Evolutionary conservation across 169 alveolate species (phyloP).

Genomic region (Pseudocohnilembus persalinus): DNA sequence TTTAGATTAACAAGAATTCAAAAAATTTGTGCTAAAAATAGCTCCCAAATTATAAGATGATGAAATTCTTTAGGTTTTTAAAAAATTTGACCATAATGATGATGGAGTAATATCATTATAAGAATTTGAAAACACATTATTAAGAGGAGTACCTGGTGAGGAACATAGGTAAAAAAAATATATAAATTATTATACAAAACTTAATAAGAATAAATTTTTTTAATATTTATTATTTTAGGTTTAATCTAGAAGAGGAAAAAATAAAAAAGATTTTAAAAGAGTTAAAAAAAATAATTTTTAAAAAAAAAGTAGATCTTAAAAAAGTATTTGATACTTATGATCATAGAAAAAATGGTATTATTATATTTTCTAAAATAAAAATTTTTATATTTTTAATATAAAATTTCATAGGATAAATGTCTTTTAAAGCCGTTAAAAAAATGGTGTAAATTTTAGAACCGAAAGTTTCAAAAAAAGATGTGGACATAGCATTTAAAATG

Average conservation of each 20-base stretch:
- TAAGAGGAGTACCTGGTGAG: neutral
- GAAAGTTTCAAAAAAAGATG: neutral
- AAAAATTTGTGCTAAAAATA: neutral
- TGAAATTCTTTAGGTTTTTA: conserved; percentile 1
- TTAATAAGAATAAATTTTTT: neutral
- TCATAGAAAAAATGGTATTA: neutral
- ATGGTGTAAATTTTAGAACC: neutral
- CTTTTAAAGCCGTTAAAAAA: neutral
- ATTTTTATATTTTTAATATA: too few species aligned
- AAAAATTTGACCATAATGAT: conserved; percentile 32
- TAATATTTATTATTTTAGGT: neutral
- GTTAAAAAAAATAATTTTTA: neutral
- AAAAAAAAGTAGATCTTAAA: conserved; percentile 12
- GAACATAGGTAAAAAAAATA: neutral
- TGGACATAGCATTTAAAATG: neutral
- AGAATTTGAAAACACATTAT: conserved; percentile 19
- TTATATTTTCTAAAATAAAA: too few species aligned
- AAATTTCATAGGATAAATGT: too few species aligned
- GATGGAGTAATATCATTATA: conserved; percentile 15
- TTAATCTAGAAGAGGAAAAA: conserved; percentile 2
- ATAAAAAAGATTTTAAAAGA: neutral
- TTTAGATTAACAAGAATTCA: conserved; percentile 7
- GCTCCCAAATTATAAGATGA: conserved; percentile 1
- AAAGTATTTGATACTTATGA: neutral
- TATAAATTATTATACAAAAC: neutral